A percentile compares a stretch with the other conserved stretches of the same genome.
Conservation (phyloP, 2,329 filamentous ascomycete genomes). For the Lecanicillium sp. region DNA sequence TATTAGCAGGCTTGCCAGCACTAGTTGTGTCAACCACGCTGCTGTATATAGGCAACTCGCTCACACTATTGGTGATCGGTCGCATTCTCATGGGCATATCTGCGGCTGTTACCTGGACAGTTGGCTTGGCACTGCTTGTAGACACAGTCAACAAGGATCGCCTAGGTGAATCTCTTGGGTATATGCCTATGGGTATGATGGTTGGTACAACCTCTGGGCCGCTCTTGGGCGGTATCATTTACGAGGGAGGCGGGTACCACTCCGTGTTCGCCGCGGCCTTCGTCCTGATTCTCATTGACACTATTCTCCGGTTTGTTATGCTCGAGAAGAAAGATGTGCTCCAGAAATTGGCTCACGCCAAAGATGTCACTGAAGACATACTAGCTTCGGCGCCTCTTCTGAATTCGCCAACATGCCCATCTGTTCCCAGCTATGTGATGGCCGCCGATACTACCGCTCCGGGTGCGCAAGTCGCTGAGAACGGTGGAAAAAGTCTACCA, state of each 20-base stretch:
- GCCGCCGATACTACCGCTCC: no score
- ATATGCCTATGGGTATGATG: slow-evolving; percentile 6
- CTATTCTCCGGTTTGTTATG: slow-evolving; percentile 7
- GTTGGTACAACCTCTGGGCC: slow-evolving; percentile 6
- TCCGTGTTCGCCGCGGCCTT: slow-evolving; percentile 7
- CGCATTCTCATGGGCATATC: slow-evolving; percentile 7
- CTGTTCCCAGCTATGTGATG: no score
- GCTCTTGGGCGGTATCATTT: slow-evolving; percentile 8
- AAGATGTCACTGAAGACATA: no score
- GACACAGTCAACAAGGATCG: slow-evolving; percentile 7
- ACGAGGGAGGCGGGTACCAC: slow-evolving; percentile 6
- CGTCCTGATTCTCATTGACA: slow-evolving; percentile 7
- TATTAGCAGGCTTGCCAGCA: slow-evolving; percentile 5
- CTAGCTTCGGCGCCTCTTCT: not conserved
- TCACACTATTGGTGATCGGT: slow-evolving; percentile 7
- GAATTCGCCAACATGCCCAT: not conserved
- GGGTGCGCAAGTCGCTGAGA: no score
- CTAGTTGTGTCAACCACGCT: slow-evolving; percentile 7
- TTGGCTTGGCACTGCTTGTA: slow-evolving; percentile 9
- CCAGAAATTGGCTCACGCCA: not conserved
- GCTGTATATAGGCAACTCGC: slow-evolving; percentile 4
- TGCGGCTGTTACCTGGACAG: slow-evolving; percentile 7
- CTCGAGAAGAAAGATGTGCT: slow-evolving; percentile 3
- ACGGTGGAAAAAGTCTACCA: no score
- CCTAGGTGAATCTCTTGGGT: slow-evolving; percentile 9